A percentile compares a stretch with the other conserved stretches of the same genome.
These are phyloP conservation scores for Chrysosporium queenslandicum DNA, from an alignment of 2,329 filamentous ascomycete genomes.

Conservation along the genomic window DNA sequence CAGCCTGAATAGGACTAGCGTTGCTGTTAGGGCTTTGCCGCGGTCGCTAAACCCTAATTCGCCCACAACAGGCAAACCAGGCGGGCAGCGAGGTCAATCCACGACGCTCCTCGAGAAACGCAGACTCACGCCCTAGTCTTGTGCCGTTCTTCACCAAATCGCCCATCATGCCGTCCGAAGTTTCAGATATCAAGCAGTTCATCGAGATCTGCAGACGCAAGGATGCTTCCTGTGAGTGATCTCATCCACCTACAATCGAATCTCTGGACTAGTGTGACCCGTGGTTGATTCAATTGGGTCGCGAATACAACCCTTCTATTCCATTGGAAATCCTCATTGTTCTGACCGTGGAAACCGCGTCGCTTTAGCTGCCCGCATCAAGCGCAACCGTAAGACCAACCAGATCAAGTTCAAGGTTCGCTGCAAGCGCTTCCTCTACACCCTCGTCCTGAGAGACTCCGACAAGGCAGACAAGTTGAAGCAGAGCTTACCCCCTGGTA, in stretches of 20 bases:
- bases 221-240: constrained; percentile 91
- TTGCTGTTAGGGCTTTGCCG: constrained; percentile 17
- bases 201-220: constrained; percentile 99
- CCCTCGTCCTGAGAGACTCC: constrained; percentile 92
- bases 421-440: constrained; percentile 94
- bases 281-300: background rate
- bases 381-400: constrained; percentile 84
- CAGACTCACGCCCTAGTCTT: background rate
- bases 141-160: constrained; percentile 7
- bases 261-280: background rate
- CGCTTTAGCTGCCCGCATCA: constrained; percentile 70
- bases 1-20: background rate
- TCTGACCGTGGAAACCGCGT: constrained; percentile 16
- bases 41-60: constrained; percentile 22
- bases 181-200: constrained; percentile 99
- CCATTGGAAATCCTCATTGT: background rate
- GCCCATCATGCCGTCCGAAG: constrained; percentile 89
- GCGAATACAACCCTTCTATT: background rate
- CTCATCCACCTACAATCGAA: background rate
- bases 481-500: constrained; percentile 97
- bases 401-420: constrained; percentile 99
- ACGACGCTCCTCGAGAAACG: background rate
- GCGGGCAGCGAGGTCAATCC: constrained; percentile 16
- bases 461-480: constrained; percentile 99
- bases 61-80: constrained; percentile 13